Evolutionary conservation across 768 basidiomycete species (phyloP), one percentile per base, ranked within the genome.

Genomic region (Lentinula lateritia): DNA sequence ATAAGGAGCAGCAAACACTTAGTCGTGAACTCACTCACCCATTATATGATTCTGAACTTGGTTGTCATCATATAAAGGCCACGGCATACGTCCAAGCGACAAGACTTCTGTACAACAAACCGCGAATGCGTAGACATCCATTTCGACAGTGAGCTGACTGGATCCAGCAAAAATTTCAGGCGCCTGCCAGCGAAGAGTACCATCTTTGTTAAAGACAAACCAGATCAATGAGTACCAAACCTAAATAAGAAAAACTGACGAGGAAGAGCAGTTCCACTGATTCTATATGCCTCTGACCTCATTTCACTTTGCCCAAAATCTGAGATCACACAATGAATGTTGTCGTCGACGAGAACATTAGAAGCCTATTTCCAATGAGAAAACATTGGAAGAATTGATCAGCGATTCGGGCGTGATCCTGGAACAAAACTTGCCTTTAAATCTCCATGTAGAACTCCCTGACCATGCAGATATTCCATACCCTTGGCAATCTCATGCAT

Each of bases 241-340:
- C 32, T 23, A 46, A 56, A 39, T 8, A 54, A 52, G 61, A 38
- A 8, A n/a, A 18, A 76, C 80, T 55, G 65, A 87, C 85, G 76
- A 61, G 78, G 75, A 38, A 74, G 74, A 2, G 77, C 68, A 23
- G 74, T 74, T 9, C 84, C 84, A 59, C 83, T 88, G 2, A 89
- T 75, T 36, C 82, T 78, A 65, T 78, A 85, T 4, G 83, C 85
- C 69, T 93, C 89, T 15, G 79, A 82, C 73, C 86, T 90, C 77
- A 93, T 85, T 71, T 90, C 87, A 65, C 84, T 88, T 70, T 93
- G 88, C 0, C 90, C 91, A 70, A 95, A 94, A 68, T 93, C 91
- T 34, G 89, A 84, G 45, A 94, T 84, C 43, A 93, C 79, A 62
- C 90, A 93, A 50, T 75, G 81, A 2, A 81, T 78, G 1, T 78